Base-by-base conservation (phyloP, 169 alveolate genomes). In the Plasmodium adleri region DNA sequence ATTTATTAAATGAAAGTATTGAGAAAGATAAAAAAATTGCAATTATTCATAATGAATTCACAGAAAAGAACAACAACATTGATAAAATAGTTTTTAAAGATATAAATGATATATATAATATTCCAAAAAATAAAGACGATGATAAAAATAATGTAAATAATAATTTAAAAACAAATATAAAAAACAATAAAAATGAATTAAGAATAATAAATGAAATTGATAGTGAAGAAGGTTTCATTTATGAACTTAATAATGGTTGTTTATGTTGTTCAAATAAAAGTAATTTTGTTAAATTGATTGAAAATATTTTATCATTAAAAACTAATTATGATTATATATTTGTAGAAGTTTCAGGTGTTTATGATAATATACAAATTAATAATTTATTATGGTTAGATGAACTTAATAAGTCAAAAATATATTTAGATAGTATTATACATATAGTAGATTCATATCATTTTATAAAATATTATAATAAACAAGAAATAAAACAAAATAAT, bases 241-340 rank as follows among this genome's bases (percentile, higher is more conserved):
- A 86, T 80, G 92, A 86, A 47, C 71, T 86, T 12, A 86, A 86
- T 43, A 86, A 86, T 43, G 92, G 92, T 1, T 86, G 92, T 52
- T 56, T 86, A 56, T 86, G 92, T 54, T 86, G 92, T 32, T 86
- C 92, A 8, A 86, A 86, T 62, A 86, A 86, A 20, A 86, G 92
- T 43, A 86, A 86, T 74, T 72, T 86, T 49, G 92, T 86, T 3
- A 72, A 70, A 43, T 49, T 86, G 13, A 86, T 86, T 12, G 92
- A 86, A 86, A 70, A 71, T 26, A 86, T 86, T 50, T 73, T 86
- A 26, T 10, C 72, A 15, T 66, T 71, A 71, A 86, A 86, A 86
- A 72, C 72, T 7, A 3, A 45, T 5, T 86, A 86, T 66, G 92
- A 86, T 52, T 49, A 20, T 60, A 86, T 86, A 24, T 86, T 86